Evolutionary conservation across 2,329 filamentous ascomycete species (phyloP).

Genomic region (Neofusicoccum kwambonambiense): DNA sequence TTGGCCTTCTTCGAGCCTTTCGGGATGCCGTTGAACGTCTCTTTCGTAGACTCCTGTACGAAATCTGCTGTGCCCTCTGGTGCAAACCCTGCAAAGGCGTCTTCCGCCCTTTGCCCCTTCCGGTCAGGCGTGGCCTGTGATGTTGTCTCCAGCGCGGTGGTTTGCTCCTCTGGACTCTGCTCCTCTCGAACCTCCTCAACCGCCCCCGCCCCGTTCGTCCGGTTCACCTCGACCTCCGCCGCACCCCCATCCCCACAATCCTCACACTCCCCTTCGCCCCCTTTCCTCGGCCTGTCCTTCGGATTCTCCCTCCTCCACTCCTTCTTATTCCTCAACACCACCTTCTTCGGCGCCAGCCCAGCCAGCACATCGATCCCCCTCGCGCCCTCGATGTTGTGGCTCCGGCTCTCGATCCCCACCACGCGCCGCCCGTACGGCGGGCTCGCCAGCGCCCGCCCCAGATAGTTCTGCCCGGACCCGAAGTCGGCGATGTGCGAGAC

Average conservation of each 20-base stretch:
- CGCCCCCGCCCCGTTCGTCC: neutral
- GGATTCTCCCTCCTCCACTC: constrained; percentile 54
- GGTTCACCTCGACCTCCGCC: neutral
- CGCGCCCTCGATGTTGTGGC: constrained; percentile 83
- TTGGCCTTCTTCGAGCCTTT: constrained; percentile 24
- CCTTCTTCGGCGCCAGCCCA: constrained; percentile 69
- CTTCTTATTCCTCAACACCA: constrained; percentile 81
- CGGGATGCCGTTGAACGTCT: neutral
- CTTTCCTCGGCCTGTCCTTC: constrained; percentile 29
- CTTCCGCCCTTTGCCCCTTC: neutral
- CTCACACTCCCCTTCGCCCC: constrained; percentile 22
- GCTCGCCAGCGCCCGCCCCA: constrained; percentile 82
- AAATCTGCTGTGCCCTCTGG: neutral
- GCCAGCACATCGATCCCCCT: constrained; percentile 81
- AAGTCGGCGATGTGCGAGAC: constrained; percentile 93
- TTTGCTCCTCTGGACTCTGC: no score
- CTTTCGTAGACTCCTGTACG: neutral
- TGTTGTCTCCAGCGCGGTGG: neutral
- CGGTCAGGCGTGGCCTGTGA: neutral
- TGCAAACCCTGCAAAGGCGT: neutral
- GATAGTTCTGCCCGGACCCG: constrained; percentile 94
- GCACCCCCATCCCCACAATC: neutral
- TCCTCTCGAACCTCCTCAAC: neutral
- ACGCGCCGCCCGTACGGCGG: constrained; percentile 83
- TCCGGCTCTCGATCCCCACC: constrained; percentile 84